Conservation (phyloP, 2,329 filamentous ascomycete genomes). For the Trichoderma atroviride region DNA sequence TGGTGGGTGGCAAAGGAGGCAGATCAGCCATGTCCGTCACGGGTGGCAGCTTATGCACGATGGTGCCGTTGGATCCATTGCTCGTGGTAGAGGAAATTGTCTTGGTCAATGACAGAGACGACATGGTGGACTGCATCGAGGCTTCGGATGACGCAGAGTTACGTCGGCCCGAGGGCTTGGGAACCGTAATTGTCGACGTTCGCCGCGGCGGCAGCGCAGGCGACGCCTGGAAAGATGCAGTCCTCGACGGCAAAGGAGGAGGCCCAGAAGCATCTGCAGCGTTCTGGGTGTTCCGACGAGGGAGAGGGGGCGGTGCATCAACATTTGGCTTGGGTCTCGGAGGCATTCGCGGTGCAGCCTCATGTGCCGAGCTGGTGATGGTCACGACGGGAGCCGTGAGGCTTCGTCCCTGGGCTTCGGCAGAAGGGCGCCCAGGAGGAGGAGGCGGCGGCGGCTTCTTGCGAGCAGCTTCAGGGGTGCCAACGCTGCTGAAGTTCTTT, state of each 20-base stretch:
- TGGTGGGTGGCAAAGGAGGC: constrained; percentile 59
- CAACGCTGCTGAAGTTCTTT: constrained; percentile 54
- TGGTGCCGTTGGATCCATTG: constrained; percentile 47
- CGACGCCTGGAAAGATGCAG: constrained; percentile 38
- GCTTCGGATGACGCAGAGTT: constrained; percentile 61
- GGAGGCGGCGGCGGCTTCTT: constrained; percentile 41
- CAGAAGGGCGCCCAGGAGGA: constrained; percentile 42
- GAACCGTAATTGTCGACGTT: constrained; percentile 46
- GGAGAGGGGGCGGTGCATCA: constrained; percentile 42
- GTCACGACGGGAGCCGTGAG: constrained; percentile 41
- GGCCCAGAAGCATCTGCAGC: constrained; percentile 30
- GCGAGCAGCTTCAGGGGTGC: constrained; percentile 46
- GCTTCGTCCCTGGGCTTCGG: constrained; percentile 41
- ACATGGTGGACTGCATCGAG: constrained; percentile 57
- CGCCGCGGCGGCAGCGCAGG: constrained; percentile 57
- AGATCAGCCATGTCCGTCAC: constrained; percentile 58
- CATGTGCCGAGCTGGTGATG: constrained; percentile 33
- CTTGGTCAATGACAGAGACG: constrained; percentile 53
- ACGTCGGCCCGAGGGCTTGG: constrained; percentile 47
- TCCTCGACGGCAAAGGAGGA: constrained; percentile 41
- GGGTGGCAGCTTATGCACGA: constrained; percentile 57
- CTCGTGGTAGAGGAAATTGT: constrained; percentile 53
- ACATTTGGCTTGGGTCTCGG: constrained; percentile 38
- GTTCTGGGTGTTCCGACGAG: constrained; percentile 36
- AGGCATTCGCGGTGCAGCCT: constrained; percentile 44